Conservation (phyloP, 805 yeast species). For the Pichia gijzeniarum region DNA sequence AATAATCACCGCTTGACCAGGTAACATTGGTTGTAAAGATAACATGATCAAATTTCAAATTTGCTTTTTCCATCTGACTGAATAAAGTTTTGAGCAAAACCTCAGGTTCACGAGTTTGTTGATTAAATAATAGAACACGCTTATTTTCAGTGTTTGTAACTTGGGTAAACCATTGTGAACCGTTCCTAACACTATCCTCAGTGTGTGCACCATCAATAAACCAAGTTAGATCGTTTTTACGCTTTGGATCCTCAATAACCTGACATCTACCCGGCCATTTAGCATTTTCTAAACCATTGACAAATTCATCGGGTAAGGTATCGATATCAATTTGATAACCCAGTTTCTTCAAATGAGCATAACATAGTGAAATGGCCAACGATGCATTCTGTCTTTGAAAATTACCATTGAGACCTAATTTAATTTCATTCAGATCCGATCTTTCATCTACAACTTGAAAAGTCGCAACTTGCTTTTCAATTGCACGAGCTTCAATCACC, state of each 20-base stretch:
- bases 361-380: conserved; percentile 67
- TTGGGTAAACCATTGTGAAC: conserved; percentile 68
- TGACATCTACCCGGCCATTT: conserved; percentile 98
- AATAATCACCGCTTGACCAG: conserved; percentile 76
- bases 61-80: conserved; percentile 32
- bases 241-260: conserved; percentile 37
- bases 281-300: conserved; percentile 57
- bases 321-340: conserved; percentile 33
- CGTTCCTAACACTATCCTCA: conserved; percentile 74
- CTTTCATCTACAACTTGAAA: conserved; percentile 48
- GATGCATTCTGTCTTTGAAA: conserved; percentile 87
- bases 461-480: conserved; percentile 46
- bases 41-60: conserved; percentile 59
- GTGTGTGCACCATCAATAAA: conserved; percentile 96
- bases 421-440: conserved; percentile 34
- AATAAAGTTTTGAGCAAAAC: conserved; percentile 52
- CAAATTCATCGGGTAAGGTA: conserved; percentile 43
- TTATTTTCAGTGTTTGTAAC: conserved; percentile 27
- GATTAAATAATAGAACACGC: conserved; percentile 73
- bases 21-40: conserved; percentile 89
- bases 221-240: conserved; percentile 55
- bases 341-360: conserved; percentile 48
- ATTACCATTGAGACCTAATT: conserved; percentile 73
- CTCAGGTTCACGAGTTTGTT: conserved; percentile 84
- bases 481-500: conserved; percentile 59